Percentiles rank a stretch among this genome's conserved stretches.
Evolutionary conservation across 257 asterid species (phyloP).

Genomic region (Henckelia pumila): DNA sequence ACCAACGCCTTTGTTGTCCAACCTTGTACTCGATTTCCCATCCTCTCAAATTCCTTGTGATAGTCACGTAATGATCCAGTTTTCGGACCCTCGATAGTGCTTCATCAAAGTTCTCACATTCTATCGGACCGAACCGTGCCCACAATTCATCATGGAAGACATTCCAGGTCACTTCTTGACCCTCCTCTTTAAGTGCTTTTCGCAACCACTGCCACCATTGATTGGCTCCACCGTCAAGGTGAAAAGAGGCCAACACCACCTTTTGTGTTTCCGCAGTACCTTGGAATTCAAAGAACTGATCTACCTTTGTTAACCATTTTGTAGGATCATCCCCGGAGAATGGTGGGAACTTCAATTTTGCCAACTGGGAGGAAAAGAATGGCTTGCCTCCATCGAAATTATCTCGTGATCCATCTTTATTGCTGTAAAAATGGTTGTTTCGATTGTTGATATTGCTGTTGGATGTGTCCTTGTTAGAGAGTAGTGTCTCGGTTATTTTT

Average conservation of each 20-base stretch:
- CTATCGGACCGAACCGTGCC: not conserved
- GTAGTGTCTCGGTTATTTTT: not conserved
- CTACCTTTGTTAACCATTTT: too few species aligned
- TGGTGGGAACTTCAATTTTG: too few species aligned
- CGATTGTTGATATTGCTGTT: not conserved
- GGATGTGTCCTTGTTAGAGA: too few species aligned
- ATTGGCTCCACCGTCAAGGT: not conserved
- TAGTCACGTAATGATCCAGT: not conserved
- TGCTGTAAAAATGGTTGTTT: not conserved
- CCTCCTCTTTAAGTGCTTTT: not conserved
- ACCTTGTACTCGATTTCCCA: not conserved
- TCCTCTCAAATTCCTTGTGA: not conserved
- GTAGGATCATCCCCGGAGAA: too few species aligned
- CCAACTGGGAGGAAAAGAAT: not conserved
- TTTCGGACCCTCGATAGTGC: not conserved
- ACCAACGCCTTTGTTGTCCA: not conserved
- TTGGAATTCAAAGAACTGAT: not conserved
- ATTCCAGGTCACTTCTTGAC: not conserved
- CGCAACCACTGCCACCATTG: not conserved
- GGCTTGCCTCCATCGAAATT: not conserved
- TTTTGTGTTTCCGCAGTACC: not conserved
- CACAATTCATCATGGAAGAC: not conserved
- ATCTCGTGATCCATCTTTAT: not conserved
- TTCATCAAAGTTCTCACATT: not conserved
- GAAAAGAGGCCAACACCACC: not conserved